A percentile compares a stretch with the other conserved stretches of the same genome.
Evolutionary conservation across 352 stramenopile species (phyloP).

Genomic region (Pythium sukuiense): DNA sequence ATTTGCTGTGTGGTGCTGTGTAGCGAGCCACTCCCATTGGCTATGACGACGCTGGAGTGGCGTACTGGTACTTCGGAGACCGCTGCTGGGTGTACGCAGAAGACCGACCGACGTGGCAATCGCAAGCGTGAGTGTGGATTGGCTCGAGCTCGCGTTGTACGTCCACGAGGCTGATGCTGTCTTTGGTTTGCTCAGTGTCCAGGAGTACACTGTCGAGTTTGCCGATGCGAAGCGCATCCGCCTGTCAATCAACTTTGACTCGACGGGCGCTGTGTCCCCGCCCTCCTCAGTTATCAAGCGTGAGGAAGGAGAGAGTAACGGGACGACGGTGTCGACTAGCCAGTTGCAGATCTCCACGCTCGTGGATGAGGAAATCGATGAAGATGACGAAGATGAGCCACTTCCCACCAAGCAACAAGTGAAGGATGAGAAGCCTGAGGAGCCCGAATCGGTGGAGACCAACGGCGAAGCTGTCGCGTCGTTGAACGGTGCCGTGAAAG

Average conservation of each 20-base stretch:
- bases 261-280: not conserved
- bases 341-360: slow-evolving; percentile 26
- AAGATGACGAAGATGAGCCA: slow-evolving; percentile 26
- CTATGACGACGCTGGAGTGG: slow-evolving; percentile 66
- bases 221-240: slow-evolving; percentile 73
- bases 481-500: not conserved
- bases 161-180: not conserved
- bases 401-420: slow-evolving; percentile 10
- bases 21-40: slow-evolving; percentile 69
- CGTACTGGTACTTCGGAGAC: slow-evolving; percentile 89
- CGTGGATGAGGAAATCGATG: slow-evolving; percentile 27
- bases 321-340: not conserved
- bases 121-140: slow-evolving; percentile 21
- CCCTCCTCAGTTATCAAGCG: not conserved
- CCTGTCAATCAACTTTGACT: slow-evolving; percentile 75
- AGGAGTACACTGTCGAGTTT: slow-evolving; percentile 67
- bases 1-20: not conserved
- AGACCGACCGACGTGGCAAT: slow-evolving; percentile 65
- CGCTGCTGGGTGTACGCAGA: slow-evolving; percentile 86
- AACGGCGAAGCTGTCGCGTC: not conserved
- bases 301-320: not conserved
- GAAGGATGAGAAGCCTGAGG: not conserved
- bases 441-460: not conserved
- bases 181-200: not conserved
- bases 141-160: not conserved